Evolutionary conservation across 495 filamentous ascomycete genomes (phyloP), one percentile per base, ranked within the genome.

Genomic region (Pseudomonodictys pantanalensis): DNA sequence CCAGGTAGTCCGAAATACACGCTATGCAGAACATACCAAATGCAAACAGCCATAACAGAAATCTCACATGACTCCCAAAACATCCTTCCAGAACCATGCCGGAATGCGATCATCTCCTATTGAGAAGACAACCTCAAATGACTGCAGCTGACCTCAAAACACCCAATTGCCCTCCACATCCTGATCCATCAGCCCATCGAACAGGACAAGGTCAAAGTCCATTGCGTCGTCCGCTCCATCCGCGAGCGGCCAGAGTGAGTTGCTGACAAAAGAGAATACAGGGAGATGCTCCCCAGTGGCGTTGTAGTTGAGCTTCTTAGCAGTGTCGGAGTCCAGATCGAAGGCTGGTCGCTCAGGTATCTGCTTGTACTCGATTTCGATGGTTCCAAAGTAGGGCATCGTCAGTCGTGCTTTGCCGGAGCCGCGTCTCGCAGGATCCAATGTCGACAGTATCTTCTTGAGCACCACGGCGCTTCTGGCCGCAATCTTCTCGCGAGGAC

Each of bases 221-320:
- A 54, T 18, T 9, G 56, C 59, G 7, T 24, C 38, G 28, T 17
- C 48, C 47, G 28, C 43, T 12, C 20, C 23, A 4, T 39, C 29
- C 9, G 29, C 44, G 15, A 32, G 10, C 5, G 61, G 61, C 61
- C 54, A 64, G 8, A 64, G 47, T 15, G 30, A 54, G 29, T 64
- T 64, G 43, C 55, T 58, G 3, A 59, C 61, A 54, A 64, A 64
- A 9, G 61, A 64, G 48, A 64, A 64, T 6, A 64, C 61, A 12
- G 61, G 61, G 2, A 55, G 15, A 38, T 51, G 54, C 11, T 24
- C 17, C 11, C 55, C 54, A 8, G 51, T 59, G 1, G 48, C 43
- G 2, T 47, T 54, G 12, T 9, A 44, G n/a, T 44, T 48, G 9
- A 58, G 18, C 48, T 54, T 55, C 49, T 54, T 49, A n/a, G 47